Evolutionary conservation across 352 stramenopile genomes (phyloP).

Genomic region (Globisporangium abappressorium): DNA sequence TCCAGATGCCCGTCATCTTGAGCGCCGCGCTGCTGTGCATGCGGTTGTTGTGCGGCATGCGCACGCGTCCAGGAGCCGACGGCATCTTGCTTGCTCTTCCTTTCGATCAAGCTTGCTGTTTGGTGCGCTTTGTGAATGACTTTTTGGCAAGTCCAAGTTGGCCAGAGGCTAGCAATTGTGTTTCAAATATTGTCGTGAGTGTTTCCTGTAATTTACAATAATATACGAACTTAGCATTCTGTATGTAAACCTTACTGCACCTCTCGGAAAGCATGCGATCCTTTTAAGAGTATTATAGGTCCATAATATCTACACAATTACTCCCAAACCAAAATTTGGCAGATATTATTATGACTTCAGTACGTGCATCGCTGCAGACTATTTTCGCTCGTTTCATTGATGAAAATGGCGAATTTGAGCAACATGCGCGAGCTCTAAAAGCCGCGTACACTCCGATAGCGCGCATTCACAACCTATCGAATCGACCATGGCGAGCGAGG

Average conservation of each 20-base stretch:
- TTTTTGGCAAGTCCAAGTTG: no score
- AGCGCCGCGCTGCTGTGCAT: constrained; percentile 93
- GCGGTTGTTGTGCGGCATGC: constrained; percentile 98
- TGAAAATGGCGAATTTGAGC: background rate
- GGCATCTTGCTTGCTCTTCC: constrained; percentile 57
- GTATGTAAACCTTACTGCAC: no score
- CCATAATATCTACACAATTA: background rate
- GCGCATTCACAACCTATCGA: background rate
- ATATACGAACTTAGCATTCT: no score
- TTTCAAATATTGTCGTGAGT: no score
- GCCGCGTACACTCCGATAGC: background rate
- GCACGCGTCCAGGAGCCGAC: constrained; percentile 81
- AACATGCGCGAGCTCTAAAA: background rate
- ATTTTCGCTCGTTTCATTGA: background rate
- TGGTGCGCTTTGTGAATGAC: background rate
- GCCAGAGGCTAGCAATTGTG: no score
- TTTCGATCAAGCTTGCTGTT: background rate
- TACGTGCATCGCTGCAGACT: background rate
- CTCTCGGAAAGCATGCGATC: no score
- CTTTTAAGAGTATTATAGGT: no score
- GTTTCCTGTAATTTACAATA: no score
- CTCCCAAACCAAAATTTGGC: background rate
- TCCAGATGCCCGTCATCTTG: constrained; percentile 96
- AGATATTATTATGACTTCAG: background rate
- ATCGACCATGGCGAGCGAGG: constrained; percentile 19